Percentiles rank a stretch among this genome's conserved stretches.
Evolutionary conservation across 176 grass and related monocot species (phyloP).

Genomic region (maize (Zea mays)): DNA sequence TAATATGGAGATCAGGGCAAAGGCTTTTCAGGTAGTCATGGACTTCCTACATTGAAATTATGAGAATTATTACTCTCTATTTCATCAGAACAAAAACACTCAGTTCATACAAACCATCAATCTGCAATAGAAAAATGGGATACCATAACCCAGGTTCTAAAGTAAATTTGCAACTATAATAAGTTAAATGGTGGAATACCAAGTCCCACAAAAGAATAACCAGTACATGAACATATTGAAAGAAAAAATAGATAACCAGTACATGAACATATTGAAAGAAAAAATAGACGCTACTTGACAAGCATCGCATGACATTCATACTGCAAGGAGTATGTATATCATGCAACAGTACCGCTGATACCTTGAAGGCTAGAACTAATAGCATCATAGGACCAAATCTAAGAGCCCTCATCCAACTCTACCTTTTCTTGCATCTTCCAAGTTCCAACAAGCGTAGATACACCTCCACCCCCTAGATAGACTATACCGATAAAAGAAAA

Average conservation of each 20-base stretch:
- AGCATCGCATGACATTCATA: slow-evolving; percentile 15
- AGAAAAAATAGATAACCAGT: not conserved
- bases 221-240: not conserved
- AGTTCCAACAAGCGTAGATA: not conserved
- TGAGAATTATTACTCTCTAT: slow-evolving; percentile 2
- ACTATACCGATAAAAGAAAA: not conserved
- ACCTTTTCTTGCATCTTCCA: not conserved
- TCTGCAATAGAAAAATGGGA: not conserved
- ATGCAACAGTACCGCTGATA: not conserved
- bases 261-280: not conserved
- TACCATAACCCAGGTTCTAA: not conserved
- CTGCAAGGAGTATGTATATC: not conserved
- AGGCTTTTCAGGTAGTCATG: slow-evolving; percentile 99
- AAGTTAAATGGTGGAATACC: slow-evolving; percentile 21
- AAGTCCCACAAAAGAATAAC: slow-evolving; percentile 14
- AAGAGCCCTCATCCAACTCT: not conserved
- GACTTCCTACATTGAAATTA: slow-evolving; percentile 60
- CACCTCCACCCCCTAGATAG: not conserved
- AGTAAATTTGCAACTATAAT: not conserved
- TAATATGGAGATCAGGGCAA: slow-evolving; percentile 92
- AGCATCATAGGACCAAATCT: slow-evolving; percentile 16
- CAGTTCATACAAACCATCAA: not conserved
- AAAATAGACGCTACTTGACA: not conserved
- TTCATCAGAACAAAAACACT: slow-evolving; percentile 24
- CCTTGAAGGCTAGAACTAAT: not conserved